phyloP scores from a whole-genome alignment of 768 basidiomycete species.

The Suillus occidentalis region DNA sequence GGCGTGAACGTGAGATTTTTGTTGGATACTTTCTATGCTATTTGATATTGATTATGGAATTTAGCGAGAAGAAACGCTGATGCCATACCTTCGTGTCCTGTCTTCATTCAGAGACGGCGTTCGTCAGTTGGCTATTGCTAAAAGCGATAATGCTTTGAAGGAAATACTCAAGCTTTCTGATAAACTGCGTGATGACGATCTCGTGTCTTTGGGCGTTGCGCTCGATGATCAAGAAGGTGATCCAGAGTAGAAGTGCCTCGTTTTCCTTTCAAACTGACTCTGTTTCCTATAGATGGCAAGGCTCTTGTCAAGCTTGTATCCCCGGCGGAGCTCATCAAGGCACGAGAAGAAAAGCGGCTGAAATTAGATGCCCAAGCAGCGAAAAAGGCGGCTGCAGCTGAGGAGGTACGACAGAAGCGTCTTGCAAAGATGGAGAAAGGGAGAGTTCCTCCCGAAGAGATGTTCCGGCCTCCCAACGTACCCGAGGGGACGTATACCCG shows the following conservation, averaged over 20 bases:
- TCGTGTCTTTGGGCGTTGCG: conserved; percentile 93
- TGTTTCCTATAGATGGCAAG: conserved; percentile 67
- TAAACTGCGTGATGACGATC: conserved; percentile 83
- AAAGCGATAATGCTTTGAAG: conserved; percentile 61
- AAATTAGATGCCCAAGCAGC: conserved; percentile 71
- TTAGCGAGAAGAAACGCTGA: conserved; percentile 80
- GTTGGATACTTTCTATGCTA: neutral
- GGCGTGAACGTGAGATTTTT: conserved; percentile 46
- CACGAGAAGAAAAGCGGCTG: conserved; percentile 86
- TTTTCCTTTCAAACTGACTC: neutral
- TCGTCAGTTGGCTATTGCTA: conserved; percentile 75
- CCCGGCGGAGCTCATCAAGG: conserved; percentile 76
- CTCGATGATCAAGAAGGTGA: conserved; percentile 94
- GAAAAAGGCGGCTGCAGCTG: conserved; percentile 71
- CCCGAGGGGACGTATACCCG: conserved; percentile 70
- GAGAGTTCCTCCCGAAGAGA: conserved; percentile 63
- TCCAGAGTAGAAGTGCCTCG: conserved; percentile 15
- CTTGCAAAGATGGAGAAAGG: conserved; percentile 85
- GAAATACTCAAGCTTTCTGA: conserved; percentile 89
- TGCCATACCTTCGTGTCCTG: conserved; percentile 85
- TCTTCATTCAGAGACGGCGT: conserved; percentile 93
- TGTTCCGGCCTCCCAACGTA: conserved; percentile 85
- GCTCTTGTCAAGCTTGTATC: conserved; percentile 92
- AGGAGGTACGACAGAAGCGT: conserved; percentile 66
- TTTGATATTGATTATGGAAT: conserved; percentile 6